Evolutionary conservation across 108 stramenopile species (phyloP).

Genomic region (Skeletonema menzelii): DNA sequence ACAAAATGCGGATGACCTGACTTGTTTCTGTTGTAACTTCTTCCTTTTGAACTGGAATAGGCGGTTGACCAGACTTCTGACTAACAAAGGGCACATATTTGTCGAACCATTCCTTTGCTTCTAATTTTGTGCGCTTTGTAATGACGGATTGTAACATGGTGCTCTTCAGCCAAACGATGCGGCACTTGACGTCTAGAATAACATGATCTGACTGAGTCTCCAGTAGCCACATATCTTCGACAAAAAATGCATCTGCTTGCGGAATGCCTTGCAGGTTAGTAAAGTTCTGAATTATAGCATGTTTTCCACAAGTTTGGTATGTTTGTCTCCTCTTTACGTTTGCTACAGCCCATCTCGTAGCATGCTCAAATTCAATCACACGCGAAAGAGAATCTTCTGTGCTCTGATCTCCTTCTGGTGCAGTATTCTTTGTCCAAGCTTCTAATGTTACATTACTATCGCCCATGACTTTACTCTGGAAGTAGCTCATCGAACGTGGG

Average conservation of each 20-base stretch:
- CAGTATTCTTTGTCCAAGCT: constrained; percentile 17
- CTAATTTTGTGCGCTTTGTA: constrained; percentile 31
- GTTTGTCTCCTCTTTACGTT: constrained; percentile 32
- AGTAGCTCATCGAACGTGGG: constrained; percentile 14
- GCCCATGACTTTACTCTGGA: constrained; percentile 39
- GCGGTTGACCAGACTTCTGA: background rate
- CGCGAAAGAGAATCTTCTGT: constrained; percentile 14
- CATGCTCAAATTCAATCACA: constrained; percentile 25
- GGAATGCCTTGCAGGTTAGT: constrained; percentile 19
- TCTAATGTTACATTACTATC: constrained; percentile 49
- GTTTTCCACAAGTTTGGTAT: constrained; percentile 25
- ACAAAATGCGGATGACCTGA: background rate
- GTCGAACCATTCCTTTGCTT: constrained; percentile 4
- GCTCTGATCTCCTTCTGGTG: constrained; percentile 11
- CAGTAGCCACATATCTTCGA: constrained; percentile 71
- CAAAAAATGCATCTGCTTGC: constrained; percentile 59
- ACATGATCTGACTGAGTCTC: constrained; percentile 40
- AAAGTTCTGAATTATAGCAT: constrained; percentile 32
- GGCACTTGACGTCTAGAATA: constrained; percentile 38
- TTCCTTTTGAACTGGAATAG: background rate
- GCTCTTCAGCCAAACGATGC: constrained; percentile 57
- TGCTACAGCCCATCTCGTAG: constrained; percentile 18
- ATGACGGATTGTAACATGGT: constrained; percentile 68
- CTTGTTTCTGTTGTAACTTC: background rate
- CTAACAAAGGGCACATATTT: background rate